Evolutionary conservation across 2,329 filamentous ascomycete species (phyloP).

Genomic region (Microdochium nivale): DNA sequence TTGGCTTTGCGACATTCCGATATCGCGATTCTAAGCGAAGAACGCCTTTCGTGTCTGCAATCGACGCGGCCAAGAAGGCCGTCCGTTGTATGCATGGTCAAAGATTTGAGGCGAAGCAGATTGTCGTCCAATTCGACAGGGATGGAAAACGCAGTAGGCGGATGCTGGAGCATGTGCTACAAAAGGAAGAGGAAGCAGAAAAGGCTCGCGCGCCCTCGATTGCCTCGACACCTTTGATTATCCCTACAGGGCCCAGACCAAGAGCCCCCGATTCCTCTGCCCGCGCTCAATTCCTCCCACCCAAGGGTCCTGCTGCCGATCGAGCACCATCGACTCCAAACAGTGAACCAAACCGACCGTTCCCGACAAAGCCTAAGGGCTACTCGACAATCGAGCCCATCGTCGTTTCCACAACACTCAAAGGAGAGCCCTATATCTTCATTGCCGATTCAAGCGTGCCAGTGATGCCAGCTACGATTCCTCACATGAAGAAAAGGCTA

Average conservation of each 20-base stretch:
- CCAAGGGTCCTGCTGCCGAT: conserved; percentile 68
- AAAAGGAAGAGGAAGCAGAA: conserved; percentile 54
- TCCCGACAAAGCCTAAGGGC: conserved; percentile 35
- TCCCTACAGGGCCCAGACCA: conserved; percentile 16
- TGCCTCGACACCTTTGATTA: conserved; percentile 13
- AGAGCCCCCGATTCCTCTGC: conserved; percentile 34
- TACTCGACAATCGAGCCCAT: conserved; percentile 55
- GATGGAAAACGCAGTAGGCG: conserved; percentile 76
- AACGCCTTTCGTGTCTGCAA: conserved; percentile 52
- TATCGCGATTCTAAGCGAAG: conserved; percentile 67
- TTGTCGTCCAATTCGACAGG: conserved; percentile 82
- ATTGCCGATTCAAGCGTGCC: conserved; percentile 82
- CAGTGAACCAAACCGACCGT: conserved; percentile 25
- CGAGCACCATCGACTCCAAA: conserved; percentile 24
- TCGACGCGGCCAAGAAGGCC: conserved; percentile 74
- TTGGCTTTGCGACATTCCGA: conserved; percentile 86
- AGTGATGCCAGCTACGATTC: conserved; percentile 73
- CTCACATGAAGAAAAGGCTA: conserved; percentile 82
- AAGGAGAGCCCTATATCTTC: conserved; percentile 81
- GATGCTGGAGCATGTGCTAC: conserved; percentile 67
- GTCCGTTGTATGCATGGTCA: conserved; percentile 69
- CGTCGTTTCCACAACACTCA: conserved; percentile 59
- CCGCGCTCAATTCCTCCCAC: conserved; percentile 73
- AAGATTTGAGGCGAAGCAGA: conserved; percentile 66
- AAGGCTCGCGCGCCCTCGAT: conserved; percentile 10